Evolutionary conservation across 225 moss, liverwort and hornwort species (phyloP), one percentile per base, ranked within the genome.

Genomic region (Pleurozium schreberi): DNA sequence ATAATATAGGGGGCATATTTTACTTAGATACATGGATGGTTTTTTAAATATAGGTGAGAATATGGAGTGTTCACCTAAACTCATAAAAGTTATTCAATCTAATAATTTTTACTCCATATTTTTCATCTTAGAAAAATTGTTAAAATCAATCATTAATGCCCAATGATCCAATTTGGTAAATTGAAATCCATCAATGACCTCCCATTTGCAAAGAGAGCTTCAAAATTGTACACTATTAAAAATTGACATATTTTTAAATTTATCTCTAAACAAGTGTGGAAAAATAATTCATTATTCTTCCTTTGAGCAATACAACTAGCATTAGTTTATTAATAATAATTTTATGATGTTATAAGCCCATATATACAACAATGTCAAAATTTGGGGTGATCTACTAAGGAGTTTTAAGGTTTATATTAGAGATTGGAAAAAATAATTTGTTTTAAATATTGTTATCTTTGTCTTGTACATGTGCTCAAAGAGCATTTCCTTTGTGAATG

Each of bases 11-110:
- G 2, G 6, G 8, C 5, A 75, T 21, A 13, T 52, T 34, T 34
- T 33, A 52, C 1, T 13, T 5, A 21, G 5, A 52, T 0, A 52
- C 1, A 5, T 0, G 0, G 1, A 33, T 33, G 12, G 1, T 75
- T 31, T 75, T 12, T 0, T 5, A 0, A 50, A 30, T 12, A 33
- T 12, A 0, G 8, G 2, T 76, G 5, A 34, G 0, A 34, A 2
- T 36, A 22, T 7, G 3, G 3, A 52, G 0, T 34, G 3, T 3
- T 52, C 2, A 0, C 36, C 14, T 20, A 18, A 74, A 18, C 0
- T 36, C 14, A 23, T 76, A 14, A 9, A 9, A 76, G 1, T 36
- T 5, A 9, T 36, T 0, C 13, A 52, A 13, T 52, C 9, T 36
- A 36, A 36, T 1, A 22, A 36, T 5, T 23, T 3, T 53, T 76